These are phyloP conservation scores for Globisporangium irregulare DNA, from an alignment of 352 stramenopile species.

Conservation along the genomic window DNA sequence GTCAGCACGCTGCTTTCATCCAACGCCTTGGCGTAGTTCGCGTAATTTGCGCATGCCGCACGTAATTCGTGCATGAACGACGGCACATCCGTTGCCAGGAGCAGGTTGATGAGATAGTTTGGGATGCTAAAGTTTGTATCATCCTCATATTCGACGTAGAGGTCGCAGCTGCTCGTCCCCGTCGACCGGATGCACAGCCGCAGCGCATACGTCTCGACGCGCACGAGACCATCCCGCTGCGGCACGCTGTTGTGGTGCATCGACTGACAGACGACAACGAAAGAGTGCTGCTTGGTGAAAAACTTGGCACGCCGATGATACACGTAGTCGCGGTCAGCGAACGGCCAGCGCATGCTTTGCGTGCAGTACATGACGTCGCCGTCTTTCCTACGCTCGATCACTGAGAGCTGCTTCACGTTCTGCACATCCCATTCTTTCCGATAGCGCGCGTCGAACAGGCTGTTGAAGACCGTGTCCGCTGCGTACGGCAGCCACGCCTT, in stretches of 20 bases:
- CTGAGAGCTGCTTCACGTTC: slow-evolving; percentile 38
- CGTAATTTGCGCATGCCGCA: slow-evolving; percentile 56
- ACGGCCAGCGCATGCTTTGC: slow-evolving; percentile 58
- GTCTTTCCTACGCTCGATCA: slow-evolving; percentile 43
- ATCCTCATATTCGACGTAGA: slow-evolving; percentile 76
- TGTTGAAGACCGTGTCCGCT: slow-evolving; percentile 70
- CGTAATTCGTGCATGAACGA: slow-evolving; percentile 61
- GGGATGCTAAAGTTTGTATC: slow-evolving; percentile 78
- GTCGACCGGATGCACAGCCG: slow-evolving; percentile 61
- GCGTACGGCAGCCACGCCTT: slow-evolving; percentile 70
- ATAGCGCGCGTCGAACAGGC: slow-evolving; percentile 57
- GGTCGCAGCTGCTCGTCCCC: slow-evolving; percentile 55
- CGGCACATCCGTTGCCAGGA: slow-evolving; percentile 50
- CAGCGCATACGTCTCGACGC: slow-evolving; percentile 62
- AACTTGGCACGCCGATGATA: slow-evolving; percentile 63
- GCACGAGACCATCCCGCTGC: slow-evolving; percentile 33
- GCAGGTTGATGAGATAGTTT: slow-evolving; percentile 60
- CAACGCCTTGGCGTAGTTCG: slow-evolving; percentile 39
- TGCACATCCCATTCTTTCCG: slow-evolving; percentile 47
- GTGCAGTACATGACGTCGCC: slow-evolving; percentile 69
- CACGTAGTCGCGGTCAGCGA: slow-evolving; percentile 77
- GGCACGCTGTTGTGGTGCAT: slow-evolving; percentile 48
- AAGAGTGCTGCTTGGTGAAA: slow-evolving; percentile 47
- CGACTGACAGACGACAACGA: slow-evolving; percentile 64
- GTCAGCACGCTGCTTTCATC: slow-evolving; percentile 32